phyloP scores from a whole-genome alignment of 768 basidiomycete species.

The Mycena floridula region DNA sequence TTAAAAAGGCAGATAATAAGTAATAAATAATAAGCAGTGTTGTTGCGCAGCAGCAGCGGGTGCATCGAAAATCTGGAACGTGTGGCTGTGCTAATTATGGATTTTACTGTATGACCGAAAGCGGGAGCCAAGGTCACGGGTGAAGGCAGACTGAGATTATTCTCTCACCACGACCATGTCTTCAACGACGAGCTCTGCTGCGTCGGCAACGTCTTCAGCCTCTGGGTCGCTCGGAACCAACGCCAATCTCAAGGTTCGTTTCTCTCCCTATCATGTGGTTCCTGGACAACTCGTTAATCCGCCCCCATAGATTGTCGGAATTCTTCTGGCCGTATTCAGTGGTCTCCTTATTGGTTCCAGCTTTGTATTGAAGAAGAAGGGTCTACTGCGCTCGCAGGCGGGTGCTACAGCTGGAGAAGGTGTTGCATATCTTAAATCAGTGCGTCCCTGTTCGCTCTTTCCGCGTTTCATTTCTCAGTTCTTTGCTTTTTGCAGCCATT shows the following conservation, averaged over 20 bases:
- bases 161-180: background rate
- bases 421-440: slow-evolving; percentile 92
- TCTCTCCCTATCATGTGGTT: no score
- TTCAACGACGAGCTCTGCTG: slow-evolving; percentile 3
- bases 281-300: no score
- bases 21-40: no score
- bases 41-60: no score
- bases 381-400: slow-evolving; percentile 72
- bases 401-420: slow-evolving; percentile 79
- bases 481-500: slow-evolving; percentile 40
- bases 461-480: slow-evolving; percentile 1
- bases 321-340: slow-evolving; percentile 68
- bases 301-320: slow-evolving; percentile 55
- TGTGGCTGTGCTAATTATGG: no score
- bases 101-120: no score
- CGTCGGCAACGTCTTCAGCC: slow-evolving; percentile 12
- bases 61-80: no score
- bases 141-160: no score
- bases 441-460: slow-evolving; percentile 46
- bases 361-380: slow-evolving; percentile 99
- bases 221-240: slow-evolving; percentile 25
- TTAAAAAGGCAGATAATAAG: no score
- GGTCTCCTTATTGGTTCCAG: slow-evolving; percentile 88
- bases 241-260: slow-evolving; percentile 48
- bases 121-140: no score